Percentiles rank a stretch among this genome's conserved stretches.
Evolutionary conservation across 1,139 yeast species (phyloP).

Genomic region (Lodderomyces jiufengensis): DNA sequence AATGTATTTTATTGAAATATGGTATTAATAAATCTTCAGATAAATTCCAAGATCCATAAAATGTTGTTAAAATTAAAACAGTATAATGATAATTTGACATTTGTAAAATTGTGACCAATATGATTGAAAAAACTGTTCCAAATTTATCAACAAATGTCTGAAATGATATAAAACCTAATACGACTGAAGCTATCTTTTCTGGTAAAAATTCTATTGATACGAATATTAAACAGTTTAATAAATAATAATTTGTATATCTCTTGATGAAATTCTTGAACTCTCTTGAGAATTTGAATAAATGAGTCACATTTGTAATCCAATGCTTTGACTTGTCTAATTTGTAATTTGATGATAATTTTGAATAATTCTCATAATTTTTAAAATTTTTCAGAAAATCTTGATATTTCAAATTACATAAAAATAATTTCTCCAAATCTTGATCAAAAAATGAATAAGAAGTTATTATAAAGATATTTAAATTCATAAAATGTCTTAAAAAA

Average conservation of each 20-base stretch:
- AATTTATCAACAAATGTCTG: slow-evolving; percentile 41
- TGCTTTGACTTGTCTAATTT: slow-evolving; percentile 23
- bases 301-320: slow-evolving; percentile 19
- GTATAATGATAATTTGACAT: slow-evolving; percentile 25
- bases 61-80: slow-evolving; percentile 36
- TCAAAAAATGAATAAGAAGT: slow-evolving; percentile 36
- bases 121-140: slow-evolving; percentile 44
- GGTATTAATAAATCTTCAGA: slow-evolving; percentile 49
- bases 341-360: slow-evolving; percentile 10
- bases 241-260: slow-evolving; percentile 20
- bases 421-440: slow-evolving; percentile 36
- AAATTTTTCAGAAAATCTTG: slow-evolving; percentile 24
- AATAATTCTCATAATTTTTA: slow-evolving; percentile 4
- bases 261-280: slow-evolving; percentile 16
- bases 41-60: slow-evolving; percentile 45
- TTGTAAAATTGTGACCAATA: slow-evolving; percentile 31
- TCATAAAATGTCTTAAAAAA: slow-evolving; percentile 35
- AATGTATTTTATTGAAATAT: slow-evolving; percentile 48
- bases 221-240: slow-evolving; percentile 18
- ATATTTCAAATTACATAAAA: slow-evolving; percentile 37
- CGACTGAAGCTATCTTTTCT: slow-evolving; percentile 32
- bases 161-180: slow-evolving; percentile 42
- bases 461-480: slow-evolving; percentile 41
- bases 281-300: slow-evolving; percentile 14
- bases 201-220: slow-evolving; percentile 26